phyloP scores from a whole-genome alignment of 805 yeast genomes.

The Nakazawaea sp. region DNA sequence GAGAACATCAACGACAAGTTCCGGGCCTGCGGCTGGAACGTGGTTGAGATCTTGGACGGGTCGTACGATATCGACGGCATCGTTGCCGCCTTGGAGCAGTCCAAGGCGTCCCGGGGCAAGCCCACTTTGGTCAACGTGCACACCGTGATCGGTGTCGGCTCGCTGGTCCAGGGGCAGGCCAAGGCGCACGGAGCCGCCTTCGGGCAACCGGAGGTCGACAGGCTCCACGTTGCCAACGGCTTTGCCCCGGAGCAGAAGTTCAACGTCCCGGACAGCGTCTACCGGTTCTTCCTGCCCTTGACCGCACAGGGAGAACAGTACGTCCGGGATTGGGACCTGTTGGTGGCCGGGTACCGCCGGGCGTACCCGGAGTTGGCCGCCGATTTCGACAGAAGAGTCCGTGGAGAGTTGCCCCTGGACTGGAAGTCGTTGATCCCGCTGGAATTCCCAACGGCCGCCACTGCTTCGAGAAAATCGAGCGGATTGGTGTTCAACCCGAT shows the following conservation, averaged over 20 bases:
- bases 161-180: conserved; percentile 22
- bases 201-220: conserved; percentile 18
- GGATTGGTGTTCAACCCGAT: conserved; percentile 18
- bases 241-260: conserved; percentile 17
- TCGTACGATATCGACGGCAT: conserved; percentile 22
- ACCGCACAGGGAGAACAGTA: conserved; percentile 17
- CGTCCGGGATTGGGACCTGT: conserved; percentile 20
- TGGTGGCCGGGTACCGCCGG: conserved; percentile 16
- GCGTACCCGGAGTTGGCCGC: conserved; percentile 21
- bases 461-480: conserved; percentile 23
- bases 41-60: conserved; percentile 27
- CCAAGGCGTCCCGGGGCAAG: conserved; percentile 21
- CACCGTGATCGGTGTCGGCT: conserved; percentile 28
- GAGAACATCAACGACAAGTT: conserved; percentile 27
- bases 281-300: conserved; percentile 21
- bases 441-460: conserved; percentile 12
- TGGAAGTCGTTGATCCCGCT: conserved; percentile 23
- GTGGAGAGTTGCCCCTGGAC: conserved; percentile 21
- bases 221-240: conserved; percentile 15
- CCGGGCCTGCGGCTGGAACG: conserved; percentile 28
- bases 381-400: conserved; percentile 21
- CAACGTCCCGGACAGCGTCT: conserved; percentile 21
- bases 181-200: conserved; percentile 30
- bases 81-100: conserved; percentile 25
- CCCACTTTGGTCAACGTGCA: conserved; percentile 30